Conservation (phyloP, 2,329 filamentous ascomycete genomes). For the Bipolaris zeicola region DNA sequence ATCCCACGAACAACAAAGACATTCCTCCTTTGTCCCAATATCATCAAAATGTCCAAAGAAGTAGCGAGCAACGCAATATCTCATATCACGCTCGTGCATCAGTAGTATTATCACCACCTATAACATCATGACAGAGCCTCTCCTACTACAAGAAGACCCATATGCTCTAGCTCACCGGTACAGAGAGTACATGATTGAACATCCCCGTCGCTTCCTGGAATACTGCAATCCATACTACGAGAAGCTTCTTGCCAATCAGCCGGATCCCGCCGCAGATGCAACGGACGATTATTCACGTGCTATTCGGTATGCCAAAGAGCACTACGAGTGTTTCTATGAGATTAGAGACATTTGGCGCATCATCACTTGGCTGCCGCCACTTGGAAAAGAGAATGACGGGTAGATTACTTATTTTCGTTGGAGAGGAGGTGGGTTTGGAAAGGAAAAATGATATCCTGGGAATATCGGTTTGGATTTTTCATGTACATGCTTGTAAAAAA, state of each 20-base stretch:
- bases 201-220: constrained; percentile 16
- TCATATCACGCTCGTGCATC: neutral
- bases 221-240: constrained; percentile 26
- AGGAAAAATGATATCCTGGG: too few relatives aligned
- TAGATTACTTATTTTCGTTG: neutral
- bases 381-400: neutral
- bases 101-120: neutral
- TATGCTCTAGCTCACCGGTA: constrained; percentile 32
- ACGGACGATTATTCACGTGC: constrained; percentile 26
- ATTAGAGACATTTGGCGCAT: constrained; percentile 24
- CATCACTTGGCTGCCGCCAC: constrained; percentile 16
- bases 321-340: constrained; percentile 32
- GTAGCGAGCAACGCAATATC: neutral
- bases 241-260: constrained; percentile 30
- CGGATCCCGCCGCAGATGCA: constrained; percentile 20
- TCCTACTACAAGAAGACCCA: constrained; percentile 16
- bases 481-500: too few relatives aligned
- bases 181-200: constrained; percentile 24
- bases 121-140: neutral
- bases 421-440: too few relatives aligned
- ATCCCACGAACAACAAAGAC: neutral
- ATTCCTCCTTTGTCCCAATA: neutral
- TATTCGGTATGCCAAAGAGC: constrained; percentile 29
- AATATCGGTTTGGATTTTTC: too few relatives aligned
- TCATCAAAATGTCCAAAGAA: neutral